A percentile compares a stretch with the other conserved stretches of the same genome.
phyloP scores from a whole-genome alignment of 352 stramenopile species.

The Phytophthora boehmeriae region DNA sequence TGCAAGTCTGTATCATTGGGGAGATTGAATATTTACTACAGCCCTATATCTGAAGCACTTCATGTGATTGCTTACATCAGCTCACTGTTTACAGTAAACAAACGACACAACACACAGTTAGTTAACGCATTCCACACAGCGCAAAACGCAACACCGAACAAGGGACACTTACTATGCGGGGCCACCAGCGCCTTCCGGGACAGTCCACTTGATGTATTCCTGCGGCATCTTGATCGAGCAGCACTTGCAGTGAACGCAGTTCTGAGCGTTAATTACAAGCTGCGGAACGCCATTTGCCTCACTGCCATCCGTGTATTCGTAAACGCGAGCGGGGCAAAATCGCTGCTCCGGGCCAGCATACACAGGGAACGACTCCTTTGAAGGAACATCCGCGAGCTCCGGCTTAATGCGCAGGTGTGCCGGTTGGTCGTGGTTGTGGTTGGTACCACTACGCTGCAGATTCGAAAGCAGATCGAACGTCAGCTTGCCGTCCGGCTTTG shows the following conservation, averaged over 20 bases:
- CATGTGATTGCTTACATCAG: conserved; percentile 58
- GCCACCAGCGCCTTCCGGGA: conserved; percentile 97
- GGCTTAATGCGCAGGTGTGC: conserved; percentile 96
- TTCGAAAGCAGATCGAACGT: conserved; percentile 99
- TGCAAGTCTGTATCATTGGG: no score
- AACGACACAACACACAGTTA: conserved; percentile 36
- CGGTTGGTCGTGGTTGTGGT: conserved; percentile 99
- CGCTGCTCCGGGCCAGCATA: conserved; percentile 97
- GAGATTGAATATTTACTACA: conserved; percentile 51
- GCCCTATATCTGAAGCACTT: conserved; percentile 20
- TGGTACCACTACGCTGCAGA: conserved; percentile 96
- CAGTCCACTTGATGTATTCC: conserved; percentile 99
- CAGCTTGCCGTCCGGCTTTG: conserved; percentile 96
- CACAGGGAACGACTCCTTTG: conserved; percentile 88
- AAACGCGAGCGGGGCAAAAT: conserved; percentile 98
- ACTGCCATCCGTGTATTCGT: conserved; percentile 97
- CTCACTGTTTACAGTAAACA: conserved; percentile 49
- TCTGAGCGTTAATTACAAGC: conserved; percentile 99
- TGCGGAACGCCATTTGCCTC: conserved; percentile 86
- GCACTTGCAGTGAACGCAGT: conserved; percentile 99
- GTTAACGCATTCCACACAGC: neutral
- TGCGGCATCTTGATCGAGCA: conserved; percentile 99
- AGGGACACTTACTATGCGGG: conserved; percentile 95
- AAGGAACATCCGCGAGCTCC: conserved; percentile 85
- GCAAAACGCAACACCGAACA: conserved; percentile 1